These are phyloP conservation scores for Acrodontium crateriforme DNA, from an alignment of 2,329 filamentous ascomycete genomes.

Conservation along the genomic window DNA sequence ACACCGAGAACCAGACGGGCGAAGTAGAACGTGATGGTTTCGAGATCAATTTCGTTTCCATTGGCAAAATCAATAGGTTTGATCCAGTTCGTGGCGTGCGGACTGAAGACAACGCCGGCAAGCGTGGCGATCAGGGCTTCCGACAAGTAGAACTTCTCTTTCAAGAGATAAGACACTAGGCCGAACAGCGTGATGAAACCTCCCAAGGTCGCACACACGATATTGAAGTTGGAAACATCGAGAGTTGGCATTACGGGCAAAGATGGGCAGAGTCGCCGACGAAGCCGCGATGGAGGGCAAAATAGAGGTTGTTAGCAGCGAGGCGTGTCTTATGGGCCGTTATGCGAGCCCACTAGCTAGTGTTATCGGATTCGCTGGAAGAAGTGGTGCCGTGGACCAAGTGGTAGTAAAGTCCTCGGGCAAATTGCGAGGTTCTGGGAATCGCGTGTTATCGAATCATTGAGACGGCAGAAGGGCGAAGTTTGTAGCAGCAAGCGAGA, in stretches of 20 bases:
- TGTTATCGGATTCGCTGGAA: conserved; percentile 12
- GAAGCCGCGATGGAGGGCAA: too few relatives aligned
- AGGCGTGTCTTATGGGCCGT: too few relatives aligned
- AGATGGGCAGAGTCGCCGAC: too few relatives aligned
- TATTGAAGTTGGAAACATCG: conserved; percentile 65
- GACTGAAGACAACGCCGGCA: conserved; percentile 65
- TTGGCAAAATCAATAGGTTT: conserved; percentile 59
- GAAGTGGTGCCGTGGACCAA: too few relatives aligned
- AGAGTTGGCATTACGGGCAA: conserved; percentile 57
- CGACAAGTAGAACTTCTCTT: conserved; percentile 81
- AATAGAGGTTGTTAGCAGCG: too few relatives aligned
- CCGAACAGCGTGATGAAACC: conserved; percentile 87
- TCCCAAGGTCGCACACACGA: conserved; percentile 64
- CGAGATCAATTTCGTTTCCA: conserved; percentile 42
- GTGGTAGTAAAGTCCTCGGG: too few relatives aligned
- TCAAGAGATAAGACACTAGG: conserved; percentile 75
- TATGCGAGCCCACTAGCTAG: too few relatives aligned
- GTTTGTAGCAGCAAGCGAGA: too few relatives aligned
- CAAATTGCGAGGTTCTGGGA: too few relatives aligned
- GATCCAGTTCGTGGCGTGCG: conserved; percentile 62
- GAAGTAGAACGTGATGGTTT: conserved; percentile 69
- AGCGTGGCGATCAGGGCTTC: conserved; percentile 83
- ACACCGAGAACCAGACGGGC: conserved; percentile 77
- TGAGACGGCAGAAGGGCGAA: too few relatives aligned
- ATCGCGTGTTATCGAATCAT: too few relatives aligned